Evolutionary conservation across 164 flowering plant genomes (phyloP).

Genomic region (Platanus orientalis): DNA sequence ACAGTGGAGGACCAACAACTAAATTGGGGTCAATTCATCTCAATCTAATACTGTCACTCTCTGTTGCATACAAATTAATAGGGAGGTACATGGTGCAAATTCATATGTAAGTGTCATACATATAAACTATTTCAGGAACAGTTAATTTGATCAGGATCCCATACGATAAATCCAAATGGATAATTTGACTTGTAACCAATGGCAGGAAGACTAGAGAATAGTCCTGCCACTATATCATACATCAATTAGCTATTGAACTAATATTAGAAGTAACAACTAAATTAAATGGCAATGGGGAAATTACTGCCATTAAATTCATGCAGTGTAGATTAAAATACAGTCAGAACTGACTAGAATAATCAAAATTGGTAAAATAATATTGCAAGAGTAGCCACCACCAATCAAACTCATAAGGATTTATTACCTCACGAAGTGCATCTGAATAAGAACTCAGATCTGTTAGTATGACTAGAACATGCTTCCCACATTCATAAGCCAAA

Average conservation of each 20-base stretch:
- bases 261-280: not conserved
- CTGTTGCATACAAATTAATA: too few relatives aligned
- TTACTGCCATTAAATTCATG: not conserved
- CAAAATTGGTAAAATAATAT: not conserved
- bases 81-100: too few relatives aligned
- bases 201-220: too few relatives aligned
- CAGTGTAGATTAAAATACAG: too few relatives aligned
- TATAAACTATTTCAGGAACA: not conserved
- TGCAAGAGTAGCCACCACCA: not conserved
- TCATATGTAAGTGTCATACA: too few relatives aligned
- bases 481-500: constrained; percentile 98
- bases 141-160: not conserved
- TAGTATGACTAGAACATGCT: constrained; percentile 92
- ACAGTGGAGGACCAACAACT: not conserved
- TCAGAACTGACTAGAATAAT: too few relatives aligned
- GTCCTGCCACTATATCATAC: not conserved
- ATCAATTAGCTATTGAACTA: not conserved
- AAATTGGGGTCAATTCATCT: not conserved
- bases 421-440: constrained; percentile 98
- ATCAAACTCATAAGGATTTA: not conserved
- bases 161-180: not conserved
- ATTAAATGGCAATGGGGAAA: not conserved
- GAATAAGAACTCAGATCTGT: constrained; percentile 99
- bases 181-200: not conserved
- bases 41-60: not conserved